These are phyloP conservation scores for Sporothrix inflata DNA, from an alignment of 2,329 filamentous ascomycete species.

Conservation along the genomic window DNA sequence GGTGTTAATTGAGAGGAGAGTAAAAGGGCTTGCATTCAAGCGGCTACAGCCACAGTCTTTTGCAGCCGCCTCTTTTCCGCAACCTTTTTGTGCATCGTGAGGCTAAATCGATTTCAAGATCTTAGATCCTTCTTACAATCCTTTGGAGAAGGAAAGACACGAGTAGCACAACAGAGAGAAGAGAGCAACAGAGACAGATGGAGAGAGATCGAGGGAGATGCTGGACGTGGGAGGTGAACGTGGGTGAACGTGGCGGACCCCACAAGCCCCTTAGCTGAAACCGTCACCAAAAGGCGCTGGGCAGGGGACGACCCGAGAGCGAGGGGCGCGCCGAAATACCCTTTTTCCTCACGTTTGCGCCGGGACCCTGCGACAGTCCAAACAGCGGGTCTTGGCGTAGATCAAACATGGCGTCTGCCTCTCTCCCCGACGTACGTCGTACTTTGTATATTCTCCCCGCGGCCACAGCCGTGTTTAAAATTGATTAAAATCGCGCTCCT, in stretches of 20 bases:
- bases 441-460: not conserved
- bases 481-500: not conserved
- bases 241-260: not conserved
- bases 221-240: not conserved
- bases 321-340: no score
- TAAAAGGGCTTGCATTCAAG: not conserved
- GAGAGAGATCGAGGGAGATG: not conserved
- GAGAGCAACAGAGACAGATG: not conserved
- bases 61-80: not conserved
- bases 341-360: not conserved
- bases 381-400: conserved; percentile 26
- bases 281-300: not conserved
- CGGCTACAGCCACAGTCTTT: not conserved
- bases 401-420: conserved; percentile 22
- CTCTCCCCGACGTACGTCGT: not conserved
- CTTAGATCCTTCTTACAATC: not conserved
- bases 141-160: not conserved
- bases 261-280: conserved; percentile 11
- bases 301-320: not conserved
- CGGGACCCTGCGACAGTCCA: conserved; percentile 6
- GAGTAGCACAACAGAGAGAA: no score
- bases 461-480: not conserved
- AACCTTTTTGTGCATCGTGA: not conserved
- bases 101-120: not conserved
- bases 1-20: not conserved